A percentile compares a stretch with the other conserved stretches of the same genome.
Evolutionary conservation across 2,329 filamentous ascomycete species (phyloP).

Genomic region (Diaporthe ilicicola): DNA sequence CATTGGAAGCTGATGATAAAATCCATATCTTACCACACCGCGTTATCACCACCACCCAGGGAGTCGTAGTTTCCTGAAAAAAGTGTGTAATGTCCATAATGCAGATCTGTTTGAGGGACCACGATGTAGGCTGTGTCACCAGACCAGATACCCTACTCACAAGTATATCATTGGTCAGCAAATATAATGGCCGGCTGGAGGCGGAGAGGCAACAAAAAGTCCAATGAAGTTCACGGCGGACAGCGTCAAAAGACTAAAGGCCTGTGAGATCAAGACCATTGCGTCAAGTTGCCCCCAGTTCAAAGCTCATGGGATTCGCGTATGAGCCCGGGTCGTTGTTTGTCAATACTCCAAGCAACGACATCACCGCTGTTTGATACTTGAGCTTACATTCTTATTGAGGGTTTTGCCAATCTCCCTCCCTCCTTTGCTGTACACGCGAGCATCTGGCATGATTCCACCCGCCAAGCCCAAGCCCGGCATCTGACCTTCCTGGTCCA

Average conservation of each 20-base stretch:
- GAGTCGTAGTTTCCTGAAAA: neutral
- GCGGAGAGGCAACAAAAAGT: no score
- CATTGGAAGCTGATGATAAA: no score
- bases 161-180: no score
- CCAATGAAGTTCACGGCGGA: no score
- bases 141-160: neutral
- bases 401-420: neutral
- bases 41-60: neutral
- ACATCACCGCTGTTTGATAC: neutral
- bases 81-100: neutral
- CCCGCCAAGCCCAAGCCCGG: neutral
- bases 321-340: no score
- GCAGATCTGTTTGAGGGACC: neutral
- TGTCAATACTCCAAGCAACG: neutral
- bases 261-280: no score
- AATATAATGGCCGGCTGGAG: no score
- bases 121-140: neutral
- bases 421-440: neutral
- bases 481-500: neutral
- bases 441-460: neutral
- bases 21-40: neutral
- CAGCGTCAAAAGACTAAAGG: no score
- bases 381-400: neutral
- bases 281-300: no score
- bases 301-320: no score